phyloP scores from a whole-genome alignment of 2,329 filamentous ascomycete genomes.

The Dactylonectria macrodidyma region DNA sequence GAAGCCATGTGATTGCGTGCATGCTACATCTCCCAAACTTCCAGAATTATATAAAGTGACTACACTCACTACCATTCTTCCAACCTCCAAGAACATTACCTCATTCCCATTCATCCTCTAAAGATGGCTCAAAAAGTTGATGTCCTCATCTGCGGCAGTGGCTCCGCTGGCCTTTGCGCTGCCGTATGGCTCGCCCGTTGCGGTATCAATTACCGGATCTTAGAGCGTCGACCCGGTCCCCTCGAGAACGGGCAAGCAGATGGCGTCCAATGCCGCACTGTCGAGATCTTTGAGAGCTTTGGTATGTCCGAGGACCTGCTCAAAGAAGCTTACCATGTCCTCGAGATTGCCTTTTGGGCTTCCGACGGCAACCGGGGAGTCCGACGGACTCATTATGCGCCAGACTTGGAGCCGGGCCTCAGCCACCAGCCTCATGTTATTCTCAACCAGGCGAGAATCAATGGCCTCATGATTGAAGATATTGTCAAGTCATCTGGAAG shows the following conservation, averaged over 20 bases:
- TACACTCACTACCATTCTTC: not conserved
- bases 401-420: slow-evolving; percentile 26
- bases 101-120: not conserved
- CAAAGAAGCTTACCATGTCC: slow-evolving; percentile 70
- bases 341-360: slow-evolving; percentile 71
- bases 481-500: slow-evolving; percentile 17
- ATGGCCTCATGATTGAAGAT: slow-evolving; percentile 32
- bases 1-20: not conserved
- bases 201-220: slow-evolving; percentile 32
- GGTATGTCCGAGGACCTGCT: slow-evolving; percentile 68
- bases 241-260: slow-evolving; percentile 37
- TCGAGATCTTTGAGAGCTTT: slow-evolving; percentile 75
- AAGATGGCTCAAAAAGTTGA: slow-evolving; percentile 15
- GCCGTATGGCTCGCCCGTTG: slow-evolving; percentile 37
- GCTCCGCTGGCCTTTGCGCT: slow-evolving; percentile 35
- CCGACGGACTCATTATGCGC: slow-evolving; percentile 20
- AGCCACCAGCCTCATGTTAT: slow-evolving; percentile 38
- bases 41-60: not conserved
- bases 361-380: slow-evolving; percentile 16
- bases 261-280: slow-evolving; percentile 47
- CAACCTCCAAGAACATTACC: not conserved
- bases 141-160: slow-evolving; percentile 36
- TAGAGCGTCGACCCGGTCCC: slow-evolving; percentile 32
- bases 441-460: slow-evolving; percentile 37
- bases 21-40: not conserved